Conservation (phyloP, 2,329 filamentous ascomycete species). For the Hypoxylon rubiginosum region DNA sequence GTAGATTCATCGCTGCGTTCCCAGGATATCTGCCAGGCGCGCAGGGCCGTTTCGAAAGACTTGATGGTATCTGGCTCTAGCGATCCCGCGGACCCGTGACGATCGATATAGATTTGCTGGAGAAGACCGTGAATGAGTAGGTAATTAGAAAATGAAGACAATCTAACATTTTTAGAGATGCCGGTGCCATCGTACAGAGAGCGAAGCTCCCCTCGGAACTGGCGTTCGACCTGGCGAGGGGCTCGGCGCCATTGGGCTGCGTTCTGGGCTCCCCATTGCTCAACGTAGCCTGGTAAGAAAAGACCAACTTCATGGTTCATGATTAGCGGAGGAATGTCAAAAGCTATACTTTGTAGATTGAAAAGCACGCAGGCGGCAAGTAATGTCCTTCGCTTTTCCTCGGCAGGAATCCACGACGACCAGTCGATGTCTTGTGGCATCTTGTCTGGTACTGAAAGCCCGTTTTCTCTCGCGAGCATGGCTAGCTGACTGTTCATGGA, state of each 20-base stretch:
- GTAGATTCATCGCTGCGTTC: constrained; percentile 65
- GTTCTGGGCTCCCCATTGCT: constrained; percentile 67
- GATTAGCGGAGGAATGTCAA: constrained; percentile 71
- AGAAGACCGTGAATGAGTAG: constrained; percentile 67
- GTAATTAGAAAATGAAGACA: constrained; percentile 67
- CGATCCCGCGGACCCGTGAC: constrained; percentile 50
- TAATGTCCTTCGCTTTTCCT: constrained; percentile 65
- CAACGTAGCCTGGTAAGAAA: constrained; percentile 66
- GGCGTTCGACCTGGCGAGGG: constrained; percentile 35
- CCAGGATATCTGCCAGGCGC: constrained; percentile 66
- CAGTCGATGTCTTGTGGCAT: constrained; percentile 62
- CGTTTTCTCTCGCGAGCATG: constrained; percentile 26
- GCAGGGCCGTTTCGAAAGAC: constrained; percentile 60
- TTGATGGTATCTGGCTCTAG: constrained; percentile 56
- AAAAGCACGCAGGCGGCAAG: constrained; percentile 66
- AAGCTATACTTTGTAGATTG: constrained; percentile 72
- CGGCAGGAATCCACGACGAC: constrained; percentile 65
- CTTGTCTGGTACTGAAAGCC: constrained; percentile 15
- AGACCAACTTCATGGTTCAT: constrained; percentile 67
- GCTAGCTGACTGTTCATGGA: constrained; percentile 44
- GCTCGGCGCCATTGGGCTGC: constrained; percentile 62
- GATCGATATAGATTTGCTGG: constrained; percentile 66
- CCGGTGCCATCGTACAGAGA: constrained; percentile 47
- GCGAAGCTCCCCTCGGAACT: constrained; percentile 53
- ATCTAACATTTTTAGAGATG: constrained; percentile 47